Conservation (phyloP, 2,329 filamentous ascomycete species). For the Scedosporium aurantiacum region DNA sequence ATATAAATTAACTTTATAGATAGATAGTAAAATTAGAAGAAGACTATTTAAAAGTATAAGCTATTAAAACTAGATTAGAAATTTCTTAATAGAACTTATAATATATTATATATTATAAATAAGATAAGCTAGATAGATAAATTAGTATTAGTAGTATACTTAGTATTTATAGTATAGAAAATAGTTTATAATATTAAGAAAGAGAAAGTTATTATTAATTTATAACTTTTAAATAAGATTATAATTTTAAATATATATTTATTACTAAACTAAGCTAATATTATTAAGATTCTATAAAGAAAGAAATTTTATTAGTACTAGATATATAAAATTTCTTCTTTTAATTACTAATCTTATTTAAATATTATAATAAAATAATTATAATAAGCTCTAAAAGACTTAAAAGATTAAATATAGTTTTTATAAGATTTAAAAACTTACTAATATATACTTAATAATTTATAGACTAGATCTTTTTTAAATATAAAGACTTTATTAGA, state of each 20-base stretch:
- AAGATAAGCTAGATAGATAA: background rate
- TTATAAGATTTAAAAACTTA: constrained; percentile 5
- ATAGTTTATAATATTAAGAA: background rate
- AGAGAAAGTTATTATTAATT: background rate
- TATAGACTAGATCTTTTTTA: constrained; percentile 7
- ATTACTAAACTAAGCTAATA: background rate
- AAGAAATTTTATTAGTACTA: background rate
- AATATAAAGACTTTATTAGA: constrained; percentile 7
- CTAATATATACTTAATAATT: constrained; percentile 7
- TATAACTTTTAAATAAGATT: background rate
- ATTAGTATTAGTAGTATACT: background rate
- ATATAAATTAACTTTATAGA: background rate
- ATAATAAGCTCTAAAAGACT: background rate
- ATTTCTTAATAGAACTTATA: background rate
- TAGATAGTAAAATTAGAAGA: background rate
- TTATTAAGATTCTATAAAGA: background rate
- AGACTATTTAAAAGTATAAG: background rate
- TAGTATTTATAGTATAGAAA: background rate
- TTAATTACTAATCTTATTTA: background rate
- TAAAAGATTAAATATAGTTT: background rate
- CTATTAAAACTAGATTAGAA: background rate
- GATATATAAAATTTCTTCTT: background rate
- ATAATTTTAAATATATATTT: background rate
- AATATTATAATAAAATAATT: background rate
- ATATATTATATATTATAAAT: background rate